Conservation (phyloP, 805 yeast genomes). For the Komagataella pseudopastoris region DNA sequence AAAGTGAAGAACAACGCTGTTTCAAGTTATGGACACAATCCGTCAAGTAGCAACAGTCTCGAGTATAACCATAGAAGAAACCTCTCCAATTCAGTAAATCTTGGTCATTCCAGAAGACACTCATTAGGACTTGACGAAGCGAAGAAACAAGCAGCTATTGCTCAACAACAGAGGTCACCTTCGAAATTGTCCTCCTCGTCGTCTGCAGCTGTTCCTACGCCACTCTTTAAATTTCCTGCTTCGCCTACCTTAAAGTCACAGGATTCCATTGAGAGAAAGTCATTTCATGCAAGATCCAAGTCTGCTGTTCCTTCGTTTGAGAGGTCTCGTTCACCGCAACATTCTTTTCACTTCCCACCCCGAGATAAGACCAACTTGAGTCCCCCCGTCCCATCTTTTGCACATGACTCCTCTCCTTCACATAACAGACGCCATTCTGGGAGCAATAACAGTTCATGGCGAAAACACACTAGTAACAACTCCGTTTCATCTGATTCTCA, state of each 20-base stretch:
- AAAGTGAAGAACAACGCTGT: slow-evolving; percentile 2
- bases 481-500: slow-evolving; percentile 1
- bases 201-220: slow-evolving; percentile 14
- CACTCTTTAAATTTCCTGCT: slow-evolving; percentile 46
- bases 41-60: slow-evolving; percentile 7
- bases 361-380: slow-evolving; percentile 8
- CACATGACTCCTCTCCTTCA: slow-evolving; percentile 10
- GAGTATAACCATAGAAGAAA: slow-evolving; percentile 1
- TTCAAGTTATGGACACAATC: slow-evolving; percentile 8
- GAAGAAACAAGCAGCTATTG: slow-evolving; percentile 90
- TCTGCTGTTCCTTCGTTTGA: slow-evolving; percentile 8
- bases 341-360: slow-evolving; percentile 57
- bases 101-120: slow-evolving; percentile 84
- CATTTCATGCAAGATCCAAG: slow-evolving; percentile 21
- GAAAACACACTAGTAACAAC: slow-evolving; percentile 27
- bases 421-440: slow-evolving; percentile 29
- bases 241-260: slow-evolving; percentile 6
- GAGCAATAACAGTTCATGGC: slow-evolving; percentile 49
- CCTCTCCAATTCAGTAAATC: slow-evolving; percentile 14
- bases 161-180: slow-evolving; percentile 56
- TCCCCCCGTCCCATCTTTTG: slow-evolving; percentile 6
- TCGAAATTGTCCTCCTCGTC: slow-evolving; percentile 11
- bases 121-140: slow-evolving; percentile 89
- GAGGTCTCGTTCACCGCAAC: slow-evolving; percentile 27
- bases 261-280: slow-evolving; percentile 3